Conservation (phyloP, 2,329 filamentous ascomycete genomes). For the Ascosphaera apis region DNA sequence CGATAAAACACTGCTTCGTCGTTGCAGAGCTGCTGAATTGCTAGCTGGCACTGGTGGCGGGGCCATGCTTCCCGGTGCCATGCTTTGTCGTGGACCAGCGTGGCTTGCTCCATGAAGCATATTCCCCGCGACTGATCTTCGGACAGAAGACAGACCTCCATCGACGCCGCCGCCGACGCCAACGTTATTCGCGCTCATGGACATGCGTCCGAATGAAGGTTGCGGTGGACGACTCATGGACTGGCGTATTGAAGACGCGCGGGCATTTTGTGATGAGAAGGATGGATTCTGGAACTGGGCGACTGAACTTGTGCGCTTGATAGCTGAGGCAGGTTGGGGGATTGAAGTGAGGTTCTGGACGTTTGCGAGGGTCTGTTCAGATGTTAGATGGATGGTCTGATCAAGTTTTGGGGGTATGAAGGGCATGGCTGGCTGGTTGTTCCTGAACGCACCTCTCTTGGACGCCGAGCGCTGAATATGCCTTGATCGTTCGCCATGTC, state of each 20-base stretch:
- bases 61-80: slow-evolving; percentile 35
- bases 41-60: slow-evolving; percentile 27
- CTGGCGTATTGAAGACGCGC: slow-evolving; percentile 72
- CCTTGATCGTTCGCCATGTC: slow-evolving; percentile 78
- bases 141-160: slow-evolving; percentile 57
- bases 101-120: slow-evolving; percentile 30
- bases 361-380: slow-evolving; percentile 48
- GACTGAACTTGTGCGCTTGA: slow-evolving; percentile 77
- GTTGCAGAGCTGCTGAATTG: slow-evolving; percentile 27
- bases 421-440: no score
- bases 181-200: slow-evolving; percentile 49
- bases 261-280: slow-evolving; percentile 48
- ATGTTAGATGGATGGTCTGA: slow-evolving; percentile 2
- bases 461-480: slow-evolving; percentile 76
- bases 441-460: slow-evolving; percentile 49
- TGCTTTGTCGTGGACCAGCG: slow-evolving; percentile 42
- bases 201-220: slow-evolving; percentile 65
- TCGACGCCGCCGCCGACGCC: no score
- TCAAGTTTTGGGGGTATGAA: no score
- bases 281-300: slow-evolving; percentile 40
- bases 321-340: slow-evolving; percentile 72
- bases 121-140: slow-evolving; percentile 55
- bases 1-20: slow-evolving; percentile 64
- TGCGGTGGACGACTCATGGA: slow-evolving; percentile 65
- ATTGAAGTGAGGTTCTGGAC: slow-evolving; percentile 66